Conservation (phyloP, 2,329 filamentous ascomycete genomes). For the Colletotrichum agaves region DNA sequence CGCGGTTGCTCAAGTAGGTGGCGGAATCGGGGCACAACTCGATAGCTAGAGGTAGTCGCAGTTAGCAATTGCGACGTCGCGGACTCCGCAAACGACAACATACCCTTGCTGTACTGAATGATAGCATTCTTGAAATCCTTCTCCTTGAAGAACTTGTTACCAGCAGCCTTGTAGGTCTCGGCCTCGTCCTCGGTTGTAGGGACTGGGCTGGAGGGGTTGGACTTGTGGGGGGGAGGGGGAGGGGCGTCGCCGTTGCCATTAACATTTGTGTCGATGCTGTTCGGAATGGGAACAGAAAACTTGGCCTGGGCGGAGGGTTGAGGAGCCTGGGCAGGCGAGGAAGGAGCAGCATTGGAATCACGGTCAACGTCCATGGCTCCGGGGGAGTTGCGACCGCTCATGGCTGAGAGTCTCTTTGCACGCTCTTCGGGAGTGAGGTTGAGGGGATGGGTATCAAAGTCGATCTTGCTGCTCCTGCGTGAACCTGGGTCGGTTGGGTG, state of each 20-base stretch:
- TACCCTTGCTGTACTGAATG: slow-evolving; percentile 95
- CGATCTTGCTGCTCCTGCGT: slow-evolving; percentile 64
- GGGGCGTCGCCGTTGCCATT: slow-evolving; percentile 64
- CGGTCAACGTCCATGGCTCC: slow-evolving; percentile 77
- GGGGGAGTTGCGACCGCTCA: slow-evolving; percentile 67
- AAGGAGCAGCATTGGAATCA: slow-evolving; percentile 63
- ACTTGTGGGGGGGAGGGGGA: slow-evolving; percentile 77
- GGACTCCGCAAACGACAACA: slow-evolving; percentile 37
- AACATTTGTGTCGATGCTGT: slow-evolving; percentile 55
- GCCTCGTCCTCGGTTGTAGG: slow-evolving; percentile 75
- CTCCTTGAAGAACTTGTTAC: slow-evolving; percentile 97
- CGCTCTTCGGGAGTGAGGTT: slow-evolving; percentile 92
- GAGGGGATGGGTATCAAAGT: slow-evolving; percentile 83
- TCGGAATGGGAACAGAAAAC: slow-evolving; percentile 65
- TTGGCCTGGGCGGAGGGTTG: slow-evolving; percentile 53
- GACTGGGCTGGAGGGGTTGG: slow-evolving; percentile 68
- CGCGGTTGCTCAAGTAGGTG: slow-evolving; percentile 94
- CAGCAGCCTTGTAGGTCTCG: slow-evolving; percentile 89
- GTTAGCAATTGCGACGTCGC: slow-evolving; percentile 12
- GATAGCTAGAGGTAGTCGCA: slow-evolving; percentile 72
- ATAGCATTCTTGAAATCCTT: slow-evolving; percentile 90
- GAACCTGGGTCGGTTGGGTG: slow-evolving; percentile 60
- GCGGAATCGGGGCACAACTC: slow-evolving; percentile 86
- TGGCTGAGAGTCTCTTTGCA: slow-evolving; percentile 69
- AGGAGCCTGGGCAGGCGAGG: slow-evolving; percentile 63